Conservation (phyloP, 768 basidiomycete genomes). For the Lepiota venenata region DNA sequence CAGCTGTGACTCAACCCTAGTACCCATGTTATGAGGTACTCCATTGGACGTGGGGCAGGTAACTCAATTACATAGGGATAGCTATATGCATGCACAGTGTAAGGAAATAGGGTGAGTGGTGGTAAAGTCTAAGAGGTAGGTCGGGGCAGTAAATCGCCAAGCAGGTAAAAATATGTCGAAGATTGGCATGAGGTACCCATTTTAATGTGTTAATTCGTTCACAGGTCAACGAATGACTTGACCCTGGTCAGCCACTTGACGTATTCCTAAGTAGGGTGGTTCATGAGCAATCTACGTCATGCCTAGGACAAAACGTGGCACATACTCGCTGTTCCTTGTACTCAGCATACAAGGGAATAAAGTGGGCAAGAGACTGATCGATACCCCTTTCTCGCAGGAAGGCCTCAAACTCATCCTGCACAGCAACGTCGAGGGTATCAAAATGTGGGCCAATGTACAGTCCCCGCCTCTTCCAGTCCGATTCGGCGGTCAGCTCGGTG, state of each 20-base stretch:
- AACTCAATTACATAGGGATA: too few relatives aligned
- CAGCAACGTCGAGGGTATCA: slow-evolving; percentile 79
- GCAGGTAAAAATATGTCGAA: neutral
- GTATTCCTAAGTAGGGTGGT: slow-evolving; percentile 75
- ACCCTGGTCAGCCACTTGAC: slow-evolving; percentile 83
- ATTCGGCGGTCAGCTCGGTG: slow-evolving; percentile 78
- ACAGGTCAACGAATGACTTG: slow-evolving; percentile 76
- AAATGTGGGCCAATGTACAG: slow-evolving; percentile 95
- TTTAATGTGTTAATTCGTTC: slow-evolving; percentile 12
- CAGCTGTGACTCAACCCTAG: too few relatives aligned
- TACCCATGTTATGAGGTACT: too few relatives aligned
- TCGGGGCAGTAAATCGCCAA: neutral
- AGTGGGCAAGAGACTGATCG: slow-evolving; percentile 74
- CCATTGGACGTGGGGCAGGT: too few relatives aligned
- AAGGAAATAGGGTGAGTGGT: neutral
- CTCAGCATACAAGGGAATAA: slow-evolving; percentile 87
- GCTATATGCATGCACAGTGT: too few relatives aligned
- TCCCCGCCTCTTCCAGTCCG: slow-evolving; percentile 91
- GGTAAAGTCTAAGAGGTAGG: neutral
- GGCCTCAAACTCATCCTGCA: slow-evolving; percentile 91
- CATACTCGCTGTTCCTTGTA: slow-evolving; percentile 91
- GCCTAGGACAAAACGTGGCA: slow-evolving; percentile 9
- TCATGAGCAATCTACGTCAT: slow-evolving; percentile 11
- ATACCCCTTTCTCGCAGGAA: slow-evolving; percentile 90
- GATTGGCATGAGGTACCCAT: neutral